Conservation (phyloP, 163 green algal genomes). For the Chloromonas sp. region DNA sequence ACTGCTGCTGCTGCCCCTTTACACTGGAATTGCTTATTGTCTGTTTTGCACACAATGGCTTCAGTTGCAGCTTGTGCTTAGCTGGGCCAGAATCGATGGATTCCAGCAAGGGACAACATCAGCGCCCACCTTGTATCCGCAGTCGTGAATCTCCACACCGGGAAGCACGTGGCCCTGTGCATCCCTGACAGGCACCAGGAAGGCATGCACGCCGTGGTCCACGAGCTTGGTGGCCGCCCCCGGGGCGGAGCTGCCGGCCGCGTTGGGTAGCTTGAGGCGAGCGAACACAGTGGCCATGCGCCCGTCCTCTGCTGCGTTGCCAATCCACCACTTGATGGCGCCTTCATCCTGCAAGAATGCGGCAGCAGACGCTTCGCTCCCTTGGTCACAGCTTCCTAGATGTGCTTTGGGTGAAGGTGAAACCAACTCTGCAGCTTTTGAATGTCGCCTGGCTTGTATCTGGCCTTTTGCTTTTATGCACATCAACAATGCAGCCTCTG, state of each 20-base stretch:
- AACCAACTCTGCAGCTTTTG: not conserved
- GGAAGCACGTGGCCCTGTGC: slow-evolving; percentile 36
- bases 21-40: too few relatives aligned
- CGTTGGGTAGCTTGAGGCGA: slow-evolving; percentile 10
- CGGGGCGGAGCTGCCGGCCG: not conserved
- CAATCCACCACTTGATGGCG: slow-evolving; percentile 90
- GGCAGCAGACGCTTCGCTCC: too few relatives aligned
- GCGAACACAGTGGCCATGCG: slow-evolving; percentile 76
- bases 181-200: slow-evolving; percentile 75
- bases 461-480: too few relatives aligned
- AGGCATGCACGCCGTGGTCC: slow-evolving; percentile 82
- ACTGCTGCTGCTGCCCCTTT: too few relatives aligned
- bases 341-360: slow-evolving; percentile 53
- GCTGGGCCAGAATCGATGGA: too few relatives aligned
- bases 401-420: too few relatives aligned
- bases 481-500: too few relatives aligned
- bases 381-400: too few relatives aligned
- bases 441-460: not conserved
- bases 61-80: too few relatives aligned
- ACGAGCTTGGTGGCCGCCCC: slow-evolving; percentile 29
- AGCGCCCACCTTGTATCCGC: slow-evolving; percentile 74
- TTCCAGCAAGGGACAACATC: too few relatives aligned
- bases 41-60: too few relatives aligned
- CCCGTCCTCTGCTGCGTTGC: slow-evolving; percentile 83
- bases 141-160: slow-evolving; percentile 82